Base-by-base conservation (phyloP, 2,329 filamentous ascomycete species). In the Bipolaris gigantea region DNA sequence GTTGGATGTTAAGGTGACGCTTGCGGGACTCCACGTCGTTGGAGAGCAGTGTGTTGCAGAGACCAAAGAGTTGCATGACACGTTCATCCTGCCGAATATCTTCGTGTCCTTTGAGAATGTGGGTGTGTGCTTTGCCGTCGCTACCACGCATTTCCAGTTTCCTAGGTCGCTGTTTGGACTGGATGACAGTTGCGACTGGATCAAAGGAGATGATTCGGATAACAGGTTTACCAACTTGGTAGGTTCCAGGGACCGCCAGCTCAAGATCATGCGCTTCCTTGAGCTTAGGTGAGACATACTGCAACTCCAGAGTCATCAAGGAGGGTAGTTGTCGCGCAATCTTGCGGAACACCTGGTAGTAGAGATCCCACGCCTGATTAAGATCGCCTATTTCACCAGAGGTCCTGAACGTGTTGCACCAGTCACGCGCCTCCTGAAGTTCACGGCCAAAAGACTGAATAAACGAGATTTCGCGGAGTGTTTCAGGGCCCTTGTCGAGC, bases 21-120 rank as follows among this genome's bases (percentile, higher is more conserved):
- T 99, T 99, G 77, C 96, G 95, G 66, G 89, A 94, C 76, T 99
- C 95, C 3, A 91, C 90, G 72, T 99, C 95, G 69, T 93, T 93
- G 41, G 90, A 84, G 38, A 99, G 84, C 1, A 99, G 84, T 0
- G 95, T 99, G 74, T 99, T 99, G 78, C 93, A 94, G 13, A 99
- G 84, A 36, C 94, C 94, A 71, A 99, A 99, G 33, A 99, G 84
- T 76, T 99, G 94, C 95, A 99, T 99, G 64, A 99, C 94, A 76
- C 95, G 88, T 77, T 99, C 94, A 70, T 99, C 94, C 76, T 99
- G 94, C 55, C 94, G 89, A 62, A 99, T 97, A 79, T 99, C 94
- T 77, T 99, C 94, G 69, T 99, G 95, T n/a, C 94, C 94, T 80
- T 99, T 99, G 66, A 99, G 85, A 54, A 90, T 77, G 78, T 96